These are phyloP conservation scores for Halophytophthora polymorphica DNA, from an alignment of 352 stramenopile species.

Conservation along the genomic window DNA sequence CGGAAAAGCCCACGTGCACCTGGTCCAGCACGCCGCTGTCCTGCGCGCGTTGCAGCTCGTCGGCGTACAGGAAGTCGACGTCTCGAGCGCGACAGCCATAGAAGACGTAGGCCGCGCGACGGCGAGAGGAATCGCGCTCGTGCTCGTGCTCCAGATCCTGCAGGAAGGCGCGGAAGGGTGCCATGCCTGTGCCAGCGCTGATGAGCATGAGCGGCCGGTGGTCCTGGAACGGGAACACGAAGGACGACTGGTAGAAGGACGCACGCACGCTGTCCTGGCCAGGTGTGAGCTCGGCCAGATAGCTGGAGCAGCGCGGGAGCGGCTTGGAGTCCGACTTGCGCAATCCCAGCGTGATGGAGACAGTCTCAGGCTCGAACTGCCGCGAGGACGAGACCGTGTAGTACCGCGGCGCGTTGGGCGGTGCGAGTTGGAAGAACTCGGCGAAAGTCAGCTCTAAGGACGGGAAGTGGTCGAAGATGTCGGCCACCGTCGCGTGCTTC, in stretches of 20 bases:
- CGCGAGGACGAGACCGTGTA: conserved; percentile 85
- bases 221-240: conserved; percentile 65
- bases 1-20: conserved; percentile 65
- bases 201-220: conserved; percentile 70
- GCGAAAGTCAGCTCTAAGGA: conserved; percentile 62
- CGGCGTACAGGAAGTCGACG: conserved; percentile 68
- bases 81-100: conserved; percentile 64
- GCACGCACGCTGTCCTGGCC: conserved; percentile 46
- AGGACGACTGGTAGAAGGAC: conserved; percentile 71
- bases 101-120: conserved; percentile 64
- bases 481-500: conserved; percentile 45
- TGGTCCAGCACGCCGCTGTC: conserved; percentile 42
- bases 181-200: conserved; percentile 76
- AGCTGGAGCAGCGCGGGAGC: conserved; percentile 72
- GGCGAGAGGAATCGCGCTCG: conserved; percentile 11
- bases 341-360: conserved; percentile 75
- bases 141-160: conserved; percentile 71
- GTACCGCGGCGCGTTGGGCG: conserved; percentile 62
- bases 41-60: conserved; percentile 50
- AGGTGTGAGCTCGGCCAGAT: conserved; percentile 48
- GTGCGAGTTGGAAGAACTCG: conserved; percentile 67
- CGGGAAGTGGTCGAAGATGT: conserved; percentile 67
- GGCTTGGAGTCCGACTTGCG: conserved; percentile 49
- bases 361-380: conserved; percentile 40
- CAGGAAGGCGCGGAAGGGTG: conserved; percentile 77